Evolutionary conservation across 106 monocot genomes (phyloP).

Genomic region (Gastrodia elata): DNA sequence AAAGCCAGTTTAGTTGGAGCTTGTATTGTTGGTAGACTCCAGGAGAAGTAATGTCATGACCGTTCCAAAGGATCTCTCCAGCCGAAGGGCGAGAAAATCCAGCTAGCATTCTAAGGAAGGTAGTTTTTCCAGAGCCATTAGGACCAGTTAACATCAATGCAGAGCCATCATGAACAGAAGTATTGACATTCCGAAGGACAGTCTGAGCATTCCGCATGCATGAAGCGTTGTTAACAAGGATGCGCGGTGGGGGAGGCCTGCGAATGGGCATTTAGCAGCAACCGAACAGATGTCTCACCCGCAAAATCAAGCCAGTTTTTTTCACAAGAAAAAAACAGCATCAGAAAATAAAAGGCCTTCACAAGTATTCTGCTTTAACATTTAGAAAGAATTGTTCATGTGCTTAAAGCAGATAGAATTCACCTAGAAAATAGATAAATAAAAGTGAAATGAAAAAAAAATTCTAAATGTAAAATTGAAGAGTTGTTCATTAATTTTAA

Average conservation of each 20-base stretch:
- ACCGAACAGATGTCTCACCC: not conserved
- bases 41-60: conserved; percentile 74
- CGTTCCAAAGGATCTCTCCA: conserved; percentile 89
- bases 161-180: conserved; percentile 72
- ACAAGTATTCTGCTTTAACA: too few relatives aligned
- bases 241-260: conserved; percentile 41
- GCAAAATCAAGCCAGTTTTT: not conserved
- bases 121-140: conserved; percentile 96
- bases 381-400: too few relatives aligned
- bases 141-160: conserved; percentile 79
- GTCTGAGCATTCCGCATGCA: conserved; percentile 95
- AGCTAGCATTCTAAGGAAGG: conserved; percentile 89
- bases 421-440: too few relatives aligned
- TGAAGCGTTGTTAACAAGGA: conserved; percentile 82
- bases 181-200: conserved; percentile 75
- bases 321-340: not conserved
- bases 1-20: conserved; percentile 91
- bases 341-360: not conserved
- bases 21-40: conserved; percentile 94
- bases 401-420: too few relatives aligned
- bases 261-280: not conserved
- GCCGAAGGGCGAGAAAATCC: conserved; percentile 95
- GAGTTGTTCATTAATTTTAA: too few relatives aligned
- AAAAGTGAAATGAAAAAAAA: too few relatives aligned
- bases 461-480: too few relatives aligned